Evolutionary conservation across 73 alveolate genomes (phyloP), one percentile per base, ranked within the genome.

Genomic region (Stentor roeselii): DNA sequence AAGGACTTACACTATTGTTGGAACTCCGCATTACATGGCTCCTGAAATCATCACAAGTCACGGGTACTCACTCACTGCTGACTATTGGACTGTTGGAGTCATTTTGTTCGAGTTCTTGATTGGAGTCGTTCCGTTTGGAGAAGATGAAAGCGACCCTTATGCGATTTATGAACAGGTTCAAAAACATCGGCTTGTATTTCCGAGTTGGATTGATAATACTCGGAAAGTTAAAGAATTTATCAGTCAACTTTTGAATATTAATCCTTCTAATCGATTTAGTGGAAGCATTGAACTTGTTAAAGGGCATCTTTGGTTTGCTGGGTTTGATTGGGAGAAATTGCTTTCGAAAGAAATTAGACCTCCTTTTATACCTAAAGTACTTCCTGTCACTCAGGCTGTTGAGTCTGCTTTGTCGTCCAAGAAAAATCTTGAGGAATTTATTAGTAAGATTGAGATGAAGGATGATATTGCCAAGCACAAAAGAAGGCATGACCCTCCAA

Each of bases 1-100:
- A 41, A 85, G 90, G 60, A 82, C 95, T 36, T 82, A 89, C 60
- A 61, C 95, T 37, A 78, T 86, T 4, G 86, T 86, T 59, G 95
- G 95, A 0, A 89, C 95, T 2, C 95, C 95, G 2, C 93, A 89
- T 86, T 89, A 89, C 37, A 89, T 89, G 95, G 95, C 95, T 1
- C 95, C 95, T 0, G 95, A 89, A 82, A 88, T 89, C 27, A 86
- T 89, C 83, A 76, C 85, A 34, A 91, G 95, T n/a, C 87, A 89
- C 36, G 85, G 80, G 37, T 89, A 89, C 74, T 78, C 86, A n/a
- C 76, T 86, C 60, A 85, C 85, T 82, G 84, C 86, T 37, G 95
- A 89, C 58, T 78, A 38, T 86, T 89, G 95, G 95, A 83, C 92
- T n/a, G 78, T 89, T 35, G 95, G 90, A 32, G 38, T 86, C 58